Percentiles rank a stretch among this genome's conserved stretches.
Evolutionary conservation across 495 filamentous ascomycete species (phyloP).

Genomic region (Penicillium argentinense): DNA sequence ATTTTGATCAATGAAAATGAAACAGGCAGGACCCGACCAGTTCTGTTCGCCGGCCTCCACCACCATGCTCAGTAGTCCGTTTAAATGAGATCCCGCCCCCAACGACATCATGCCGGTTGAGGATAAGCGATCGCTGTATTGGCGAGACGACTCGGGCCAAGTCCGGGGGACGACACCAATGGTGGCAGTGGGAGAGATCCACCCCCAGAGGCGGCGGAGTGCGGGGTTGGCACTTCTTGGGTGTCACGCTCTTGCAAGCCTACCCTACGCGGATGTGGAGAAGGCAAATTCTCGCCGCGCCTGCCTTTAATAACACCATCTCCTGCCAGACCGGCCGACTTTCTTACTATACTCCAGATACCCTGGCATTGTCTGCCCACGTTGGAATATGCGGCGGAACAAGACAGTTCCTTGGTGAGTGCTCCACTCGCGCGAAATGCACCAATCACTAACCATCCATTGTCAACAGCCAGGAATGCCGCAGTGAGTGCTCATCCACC

Average conservation of each 20-base stretch:
- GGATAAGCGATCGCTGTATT: background rate
- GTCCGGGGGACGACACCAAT: background rate
- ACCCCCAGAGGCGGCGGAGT: too few relatives aligned
- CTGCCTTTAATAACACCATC: conserved; percentile 6
- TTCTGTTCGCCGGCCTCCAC: too few relatives aligned
- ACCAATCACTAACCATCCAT: conserved; percentile 9
- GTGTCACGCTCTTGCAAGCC: too few relatives aligned
- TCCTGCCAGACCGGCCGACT: background rate
- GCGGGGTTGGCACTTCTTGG: too few relatives aligned
- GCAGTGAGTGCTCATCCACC: conserved; percentile 19
- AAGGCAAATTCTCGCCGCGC: conserved; percentile 11
- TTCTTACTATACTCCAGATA: background rate
- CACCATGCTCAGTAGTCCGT: too few relatives aligned
- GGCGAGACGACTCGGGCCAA: background rate
- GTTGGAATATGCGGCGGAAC: conserved; percentile 13
- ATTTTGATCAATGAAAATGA: too few relatives aligned
- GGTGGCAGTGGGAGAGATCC: too few relatives aligned
- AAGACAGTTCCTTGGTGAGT: conserved; percentile 22
- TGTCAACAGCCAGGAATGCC: conserved; percentile 19
- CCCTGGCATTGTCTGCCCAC: background rate
- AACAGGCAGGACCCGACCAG: too few relatives aligned
- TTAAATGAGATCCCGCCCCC: background rate
- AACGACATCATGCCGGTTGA: background rate
- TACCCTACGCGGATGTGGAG: too few relatives aligned
- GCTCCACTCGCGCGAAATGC: conserved; percentile 1